These are phyloP conservation scores for Phtheirospermum japonicum DNA, from an alignment of 257 asterid species.

Conservation along the genomic window DNA sequence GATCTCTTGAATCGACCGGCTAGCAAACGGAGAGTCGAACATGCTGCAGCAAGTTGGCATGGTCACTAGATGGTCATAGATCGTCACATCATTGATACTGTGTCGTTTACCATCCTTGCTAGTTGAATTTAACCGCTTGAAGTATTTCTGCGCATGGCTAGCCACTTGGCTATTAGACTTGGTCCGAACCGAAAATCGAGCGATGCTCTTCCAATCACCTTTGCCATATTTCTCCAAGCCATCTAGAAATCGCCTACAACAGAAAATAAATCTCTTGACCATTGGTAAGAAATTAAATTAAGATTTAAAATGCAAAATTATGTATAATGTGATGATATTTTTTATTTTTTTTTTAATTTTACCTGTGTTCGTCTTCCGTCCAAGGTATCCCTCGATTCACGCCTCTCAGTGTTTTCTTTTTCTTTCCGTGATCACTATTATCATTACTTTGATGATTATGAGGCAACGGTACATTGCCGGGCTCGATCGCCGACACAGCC, in stretches of 20 bases:
- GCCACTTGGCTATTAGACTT: slow-evolving; percentile 34
- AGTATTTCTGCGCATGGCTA: slow-evolving; percentile 38
- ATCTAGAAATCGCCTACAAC: slow-evolving; percentile 26
- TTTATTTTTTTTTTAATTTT: neutral
- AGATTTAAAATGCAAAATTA: no score
- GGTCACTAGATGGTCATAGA: slow-evolving; percentile 1
- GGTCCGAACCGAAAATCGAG: slow-evolving; percentile 19
- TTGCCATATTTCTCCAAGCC: slow-evolving; percentile 34
- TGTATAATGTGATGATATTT: neutral
- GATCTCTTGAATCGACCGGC: neutral
- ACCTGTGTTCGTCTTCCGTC: slow-evolving; percentile 55
- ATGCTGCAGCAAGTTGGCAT: neutral
- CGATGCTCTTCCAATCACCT: slow-evolving; percentile 38
- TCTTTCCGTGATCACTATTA: slow-evolving; percentile 4
- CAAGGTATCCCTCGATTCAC: slow-evolving; percentile 38
- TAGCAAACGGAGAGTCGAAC: neutral
- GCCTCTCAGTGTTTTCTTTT: slow-evolving; percentile 23
- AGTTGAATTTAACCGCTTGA: slow-evolving; percentile 21
- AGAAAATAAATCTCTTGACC: neutral
- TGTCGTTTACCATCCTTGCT: slow-evolving; percentile 20
- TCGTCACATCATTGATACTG: slow-evolving; percentile 26
- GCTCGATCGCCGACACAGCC: slow-evolving; percentile 40
- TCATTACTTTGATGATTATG: slow-evolving; percentile 27
- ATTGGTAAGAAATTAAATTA: no score
- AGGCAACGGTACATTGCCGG: slow-evolving; percentile 39